Evolutionary conservation across 2,329 filamentous ascomycete species (phyloP), one percentile per base, ranked within the genome.

Genomic region (Calycina herbarum): DNA sequence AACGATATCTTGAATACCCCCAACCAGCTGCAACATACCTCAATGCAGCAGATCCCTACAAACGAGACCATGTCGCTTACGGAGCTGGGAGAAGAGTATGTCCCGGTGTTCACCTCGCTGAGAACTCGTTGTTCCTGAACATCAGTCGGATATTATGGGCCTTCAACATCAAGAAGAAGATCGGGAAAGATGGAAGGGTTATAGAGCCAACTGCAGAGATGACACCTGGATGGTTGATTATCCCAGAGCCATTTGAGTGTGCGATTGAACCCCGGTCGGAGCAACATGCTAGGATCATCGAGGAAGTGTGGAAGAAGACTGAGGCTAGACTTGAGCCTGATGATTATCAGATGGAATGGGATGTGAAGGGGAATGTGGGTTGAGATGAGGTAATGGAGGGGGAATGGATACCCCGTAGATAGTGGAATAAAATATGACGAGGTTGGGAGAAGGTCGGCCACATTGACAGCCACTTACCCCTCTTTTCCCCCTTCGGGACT

Each of bases 71-170:
- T 61, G 74, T 70, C 51, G 66, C 73, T 3, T 78, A 76, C 57
- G 75, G 76, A 2, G 68, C 69, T 1, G 75, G 77, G 0, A 71
- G 76, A 10, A 69, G 76, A 0, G 64, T 77, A 13, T 77, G 76
- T 61, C 75, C 74, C 3, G 76, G 76, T 0, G 72, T 77, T 2
- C 74, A 77, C 65, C 66, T 78, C 15, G 76, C 75, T 0, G 75
- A 78, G 62, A 70, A 73, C 5, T 72, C 68, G 27, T 64, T 79
- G 1, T 76, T 68, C 60, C 48, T 76, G 5, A 71, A 69, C 2
- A 69, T 77, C n/a, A 73, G 72, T 1, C 71, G 73, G 15, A 61
- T 76, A 2, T 45, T 78, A 1, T 77, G 76, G 76, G 73, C 72
- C 1, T 77, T 76, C 61, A 67, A 73, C 29, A 70, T 77, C 20